Conservation (phyloP, 331 rosid genomes). For the Cydonia oblonga region DNA sequence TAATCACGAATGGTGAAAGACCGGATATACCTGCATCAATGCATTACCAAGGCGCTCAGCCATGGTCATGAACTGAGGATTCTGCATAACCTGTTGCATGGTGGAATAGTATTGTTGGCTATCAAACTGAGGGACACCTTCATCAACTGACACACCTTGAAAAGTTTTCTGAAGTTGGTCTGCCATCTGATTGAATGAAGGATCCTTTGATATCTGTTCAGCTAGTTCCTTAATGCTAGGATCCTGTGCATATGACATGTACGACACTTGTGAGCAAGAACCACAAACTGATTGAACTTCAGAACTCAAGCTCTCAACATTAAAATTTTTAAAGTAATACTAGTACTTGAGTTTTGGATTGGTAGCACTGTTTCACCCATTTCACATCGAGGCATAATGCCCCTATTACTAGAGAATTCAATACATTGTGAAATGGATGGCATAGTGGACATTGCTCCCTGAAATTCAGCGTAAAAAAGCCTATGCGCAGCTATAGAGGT, state of each 20-base stretch:
- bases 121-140: slow-evolving; percentile 70
- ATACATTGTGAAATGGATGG: background rate
- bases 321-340: background rate
- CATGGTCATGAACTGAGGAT: slow-evolving; percentile 95
- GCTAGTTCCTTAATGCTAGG: slow-evolving; percentile 96
- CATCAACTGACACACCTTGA: slow-evolving; percentile 52
- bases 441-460: background rate
- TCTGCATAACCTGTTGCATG: slow-evolving; percentile 98
- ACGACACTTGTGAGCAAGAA: slow-evolving; percentile 2
- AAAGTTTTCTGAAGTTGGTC: slow-evolving; percentile 86
- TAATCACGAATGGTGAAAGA: background rate
- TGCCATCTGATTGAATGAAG: slow-evolving; percentile 97
- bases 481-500: background rate
- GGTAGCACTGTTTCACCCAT: background rate
- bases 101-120: slow-evolving; percentile 68
- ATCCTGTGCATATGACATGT: slow-evolving; percentile 42
- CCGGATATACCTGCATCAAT: slow-evolving; percentile 75
- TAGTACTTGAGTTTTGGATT: background rate
- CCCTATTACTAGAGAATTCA: background rate
- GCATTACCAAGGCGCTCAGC: slow-evolving; percentile 93
- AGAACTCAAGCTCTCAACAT: slow-evolving; percentile 1
- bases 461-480: background rate
- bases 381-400: background rate
- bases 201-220: slow-evolving; percentile 92
- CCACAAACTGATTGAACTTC: background rate